A percentile compares a stretch with the other conserved stretches of the same genome.
Conservation (phyloP, 2,329 filamentous ascomycete genomes). For the Didymellaceae sp. region DNA sequence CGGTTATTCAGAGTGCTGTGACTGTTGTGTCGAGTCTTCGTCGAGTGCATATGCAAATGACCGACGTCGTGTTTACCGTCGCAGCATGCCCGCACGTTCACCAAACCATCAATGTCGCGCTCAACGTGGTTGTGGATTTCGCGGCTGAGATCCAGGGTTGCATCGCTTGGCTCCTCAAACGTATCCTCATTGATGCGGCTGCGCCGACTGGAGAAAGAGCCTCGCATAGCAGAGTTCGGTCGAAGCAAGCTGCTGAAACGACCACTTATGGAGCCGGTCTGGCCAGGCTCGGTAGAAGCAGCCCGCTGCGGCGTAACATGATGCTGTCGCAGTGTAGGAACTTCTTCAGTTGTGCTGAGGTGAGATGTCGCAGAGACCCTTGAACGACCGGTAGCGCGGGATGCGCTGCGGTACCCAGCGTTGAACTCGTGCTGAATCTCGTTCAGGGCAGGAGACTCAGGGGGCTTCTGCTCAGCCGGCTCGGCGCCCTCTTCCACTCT, state of each 20-base stretch:
- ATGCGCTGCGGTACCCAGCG: slow-evolving; percentile 61
- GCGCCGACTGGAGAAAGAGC: slow-evolving; percentile 58
- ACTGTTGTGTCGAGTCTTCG: slow-evolving; percentile 41
- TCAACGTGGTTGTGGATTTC: slow-evolving; percentile 80
- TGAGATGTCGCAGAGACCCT: slow-evolving; percentile 77
- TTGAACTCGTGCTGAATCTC: slow-evolving; percentile 78
- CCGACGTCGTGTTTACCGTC: slow-evolving; percentile 75
- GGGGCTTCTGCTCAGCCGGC: slow-evolving; percentile 57
- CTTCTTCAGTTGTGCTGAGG: slow-evolving; percentile 63
- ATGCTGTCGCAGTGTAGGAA: slow-evolving; percentile 56
- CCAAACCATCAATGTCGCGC: slow-evolving; percentile 76
- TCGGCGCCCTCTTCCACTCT: slow-evolving; percentile 62
- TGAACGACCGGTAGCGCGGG: slow-evolving; percentile 60
- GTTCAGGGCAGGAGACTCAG: slow-evolving; percentile 61
- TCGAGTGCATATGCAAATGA: slow-evolving; percentile 47
- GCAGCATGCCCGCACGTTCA: slow-evolving; percentile 96
- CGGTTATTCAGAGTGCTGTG: slow-evolving; percentile 32
- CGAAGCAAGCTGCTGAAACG: slow-evolving; percentile 55
- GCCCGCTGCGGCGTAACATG: slow-evolving; percentile 39
- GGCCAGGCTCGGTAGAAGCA: slow-evolving; percentile 42
- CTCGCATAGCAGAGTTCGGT: slow-evolving; percentile 51
- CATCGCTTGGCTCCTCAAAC: slow-evolving; percentile 67
- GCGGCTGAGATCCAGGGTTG: slow-evolving; percentile 77
- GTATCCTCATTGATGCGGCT: slow-evolving; percentile 50
- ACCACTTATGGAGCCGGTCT: slow-evolving; percentile 54